Evolutionary conservation across 78 protist species (phyloP).

Genomic region (Trichosphaerium sp.): DNA sequence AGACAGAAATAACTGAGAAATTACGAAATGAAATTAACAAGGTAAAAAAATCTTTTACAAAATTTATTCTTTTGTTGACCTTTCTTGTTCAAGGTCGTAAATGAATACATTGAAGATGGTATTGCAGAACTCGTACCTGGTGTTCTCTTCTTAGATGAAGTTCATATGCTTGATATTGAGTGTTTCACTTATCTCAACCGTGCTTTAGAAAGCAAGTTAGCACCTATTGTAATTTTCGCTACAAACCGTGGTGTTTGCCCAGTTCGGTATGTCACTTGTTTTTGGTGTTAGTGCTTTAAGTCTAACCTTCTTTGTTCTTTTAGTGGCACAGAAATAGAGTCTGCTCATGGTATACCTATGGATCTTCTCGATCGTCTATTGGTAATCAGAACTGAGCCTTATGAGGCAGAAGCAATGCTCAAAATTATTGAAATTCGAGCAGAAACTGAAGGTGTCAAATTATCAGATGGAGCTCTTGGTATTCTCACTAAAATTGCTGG

Average conservation of each 20-base stretch:
- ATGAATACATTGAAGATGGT: conserved; percentile 98
- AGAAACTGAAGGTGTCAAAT: conserved; percentile 61
- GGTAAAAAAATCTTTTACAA: conserved; percentile 7
- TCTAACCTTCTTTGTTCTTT: conserved; percentile 2
- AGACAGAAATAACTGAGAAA: conserved; percentile 99
- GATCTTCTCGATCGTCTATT: conserved; percentile 90
- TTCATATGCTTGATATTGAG: conserved; percentile 99
- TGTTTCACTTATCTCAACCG: conserved; percentile 98
- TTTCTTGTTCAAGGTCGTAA: too few relatives aligned
- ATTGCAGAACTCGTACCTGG: conserved; percentile 99
- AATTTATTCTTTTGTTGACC: too few relatives aligned
- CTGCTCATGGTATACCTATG: conserved; percentile 99
- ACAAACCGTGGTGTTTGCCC: conserved; percentile 95
- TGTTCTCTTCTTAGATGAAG: conserved; percentile 99
- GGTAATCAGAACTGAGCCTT: conserved; percentile 93
- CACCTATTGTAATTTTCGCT: conserved; percentile 99
- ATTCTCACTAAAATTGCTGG: conserved; percentile 65
- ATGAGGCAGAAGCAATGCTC: conserved; percentile 61
- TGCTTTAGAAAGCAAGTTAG: conserved; percentile 93
- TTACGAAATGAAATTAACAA: conserved; percentile 97
- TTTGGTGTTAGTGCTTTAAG: too few relatives aligned
- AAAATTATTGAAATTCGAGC: conserved; percentile 83
- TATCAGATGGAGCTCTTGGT: conserved; percentile 70
- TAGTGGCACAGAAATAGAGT: conserved; percentile 83
- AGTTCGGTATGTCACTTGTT: conserved; percentile 32